Percentiles rank a stretch among this genome's conserved stretches.
Conservation (phyloP, 768 basidiomycete genomes). For the Cystobasidium ongulense region DNA sequence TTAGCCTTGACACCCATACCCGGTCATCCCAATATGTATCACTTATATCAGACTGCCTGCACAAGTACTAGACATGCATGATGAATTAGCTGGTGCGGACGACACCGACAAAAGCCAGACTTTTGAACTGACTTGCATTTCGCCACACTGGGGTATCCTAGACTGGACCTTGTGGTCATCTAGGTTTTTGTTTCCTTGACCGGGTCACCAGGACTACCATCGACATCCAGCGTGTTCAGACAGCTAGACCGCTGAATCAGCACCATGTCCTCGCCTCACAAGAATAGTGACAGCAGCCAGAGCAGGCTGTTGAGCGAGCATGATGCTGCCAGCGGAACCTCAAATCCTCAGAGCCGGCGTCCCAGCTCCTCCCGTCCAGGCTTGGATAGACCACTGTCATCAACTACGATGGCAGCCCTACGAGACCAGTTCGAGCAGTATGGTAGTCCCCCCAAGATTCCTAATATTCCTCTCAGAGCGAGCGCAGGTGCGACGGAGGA, state of each 20-base stretch:
- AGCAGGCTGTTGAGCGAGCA: conserved; percentile 3
- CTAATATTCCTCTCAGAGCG: background rate
- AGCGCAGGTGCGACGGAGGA: background rate
- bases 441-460: conserved; percentile 4
- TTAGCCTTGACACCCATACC: background rate
- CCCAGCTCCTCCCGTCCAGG: background rate
- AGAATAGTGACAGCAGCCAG: background rate
- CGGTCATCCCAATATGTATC: background rate
- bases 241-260: too few species aligned
- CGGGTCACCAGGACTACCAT: too few species aligned
- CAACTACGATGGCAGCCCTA: background rate
- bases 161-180: too few species aligned
- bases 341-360: background rate
- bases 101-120: too few species aligned
- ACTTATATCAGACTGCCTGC: too few species aligned
- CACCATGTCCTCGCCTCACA: background rate
- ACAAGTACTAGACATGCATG: too few species aligned
- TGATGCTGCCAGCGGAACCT: background rate
- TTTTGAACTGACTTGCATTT: too few species aligned
- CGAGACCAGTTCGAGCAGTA: conserved; percentile 1
- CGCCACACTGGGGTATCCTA: too few species aligned
- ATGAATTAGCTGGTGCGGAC: too few species aligned
- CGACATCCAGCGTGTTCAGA: too few species aligned
- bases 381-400: background rate
- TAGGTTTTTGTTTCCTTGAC: too few species aligned